Percentiles rank a stretch among this genome's conserved stretches.
Conservation (phyloP, 345 rosid species). For the Melastoma malabathricum region DNA sequence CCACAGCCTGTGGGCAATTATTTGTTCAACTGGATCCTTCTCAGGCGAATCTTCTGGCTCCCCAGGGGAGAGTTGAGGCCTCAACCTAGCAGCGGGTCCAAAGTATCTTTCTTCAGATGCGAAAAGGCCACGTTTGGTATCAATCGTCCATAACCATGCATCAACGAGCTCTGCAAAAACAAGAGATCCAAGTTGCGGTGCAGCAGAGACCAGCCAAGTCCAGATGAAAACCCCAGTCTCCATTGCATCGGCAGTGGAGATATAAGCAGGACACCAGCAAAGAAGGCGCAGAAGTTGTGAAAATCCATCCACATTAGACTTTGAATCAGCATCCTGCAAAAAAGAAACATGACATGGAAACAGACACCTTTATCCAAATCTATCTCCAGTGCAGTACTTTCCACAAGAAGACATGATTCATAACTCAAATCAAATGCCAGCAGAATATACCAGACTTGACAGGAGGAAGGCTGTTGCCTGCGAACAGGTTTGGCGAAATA, state of each 20-base stretch:
- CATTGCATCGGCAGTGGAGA: conserved; percentile 88
- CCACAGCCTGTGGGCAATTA: conserved; percentile 93
- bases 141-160: conserved; percentile 99
- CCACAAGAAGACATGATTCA: background rate
- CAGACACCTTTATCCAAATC: no score
- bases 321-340: conserved; percentile 55
- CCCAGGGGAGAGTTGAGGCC: conserved; percentile 93
- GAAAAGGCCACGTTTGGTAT: conserved; percentile 89
- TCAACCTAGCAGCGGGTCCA: conserved; percentile 89
- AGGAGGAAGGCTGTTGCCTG: conserved; percentile 92
- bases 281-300: conserved; percentile 91
- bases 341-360: conserved; percentile 1
- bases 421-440: conserved; percentile 4
- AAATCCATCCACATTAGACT: conserved; percentile 75
- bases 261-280: conserved; percentile 99
- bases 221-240: conserved; percentile 95
- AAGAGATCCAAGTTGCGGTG: conserved; percentile 85
- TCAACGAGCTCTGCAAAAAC: conserved; percentile 98
- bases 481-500: conserved; percentile 82
- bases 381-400: no score
- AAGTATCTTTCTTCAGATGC: conserved; percentile 71
- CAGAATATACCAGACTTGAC: conserved; percentile 71
- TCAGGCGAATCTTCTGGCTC: conserved; percentile 68
- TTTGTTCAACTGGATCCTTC: conserved; percentile 79
- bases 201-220: conserved; percentile 99